phyloP scores from a whole-genome alignment of 768 basidiomycete genomes.

The Paxillus rubicundulus region DNA sequence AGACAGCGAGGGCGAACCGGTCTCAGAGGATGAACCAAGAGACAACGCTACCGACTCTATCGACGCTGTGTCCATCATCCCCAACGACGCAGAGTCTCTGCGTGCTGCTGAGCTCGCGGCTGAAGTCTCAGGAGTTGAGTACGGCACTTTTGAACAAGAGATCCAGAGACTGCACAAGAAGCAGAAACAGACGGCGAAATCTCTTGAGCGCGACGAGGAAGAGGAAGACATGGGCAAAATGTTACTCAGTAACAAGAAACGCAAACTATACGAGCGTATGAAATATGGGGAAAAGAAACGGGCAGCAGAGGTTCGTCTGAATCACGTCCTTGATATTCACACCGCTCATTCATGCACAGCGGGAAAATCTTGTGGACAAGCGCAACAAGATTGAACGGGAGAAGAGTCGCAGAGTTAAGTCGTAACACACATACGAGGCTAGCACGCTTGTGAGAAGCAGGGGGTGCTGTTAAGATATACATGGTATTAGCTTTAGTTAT shows the following conservation, averaged over 20 bases:
- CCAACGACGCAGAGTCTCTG: constrained; percentile 62
- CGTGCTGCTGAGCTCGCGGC: constrained; percentile 90
- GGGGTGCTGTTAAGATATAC: not conserved
- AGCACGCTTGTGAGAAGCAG: not conserved
- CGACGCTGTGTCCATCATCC: constrained; percentile 32
- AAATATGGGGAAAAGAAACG: constrained; percentile 81
- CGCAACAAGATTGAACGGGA: constrained; percentile 54
- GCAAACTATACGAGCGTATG: constrained; percentile 91
- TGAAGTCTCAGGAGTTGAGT: constrained; percentile 83
- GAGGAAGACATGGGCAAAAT: constrained; percentile 95
- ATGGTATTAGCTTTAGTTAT: constrained; percentile 5
- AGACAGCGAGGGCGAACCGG: constrained; percentile 29
- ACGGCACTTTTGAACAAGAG: constrained; percentile 72
- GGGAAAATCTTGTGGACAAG: constrained; percentile 57
- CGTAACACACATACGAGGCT: not conserved
- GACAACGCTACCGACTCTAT: constrained; percentile 29
- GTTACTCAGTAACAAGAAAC: constrained; percentile 95
- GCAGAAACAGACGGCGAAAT: constrained; percentile 30
- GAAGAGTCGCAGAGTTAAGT: constrained; percentile 41
- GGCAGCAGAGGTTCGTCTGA: constrained; percentile 65
- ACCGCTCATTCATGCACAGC: constrained; percentile 40
- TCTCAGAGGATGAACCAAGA: constrained; percentile 20
- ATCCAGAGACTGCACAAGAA: constrained; percentile 59
- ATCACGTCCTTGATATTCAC: not conserved
- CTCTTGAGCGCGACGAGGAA: constrained; percentile 49